Evolutionary conservation across 2,329 filamentous ascomycete genomes (phyloP).

Genomic region (Trichoderma atrobrunneum): DNA sequence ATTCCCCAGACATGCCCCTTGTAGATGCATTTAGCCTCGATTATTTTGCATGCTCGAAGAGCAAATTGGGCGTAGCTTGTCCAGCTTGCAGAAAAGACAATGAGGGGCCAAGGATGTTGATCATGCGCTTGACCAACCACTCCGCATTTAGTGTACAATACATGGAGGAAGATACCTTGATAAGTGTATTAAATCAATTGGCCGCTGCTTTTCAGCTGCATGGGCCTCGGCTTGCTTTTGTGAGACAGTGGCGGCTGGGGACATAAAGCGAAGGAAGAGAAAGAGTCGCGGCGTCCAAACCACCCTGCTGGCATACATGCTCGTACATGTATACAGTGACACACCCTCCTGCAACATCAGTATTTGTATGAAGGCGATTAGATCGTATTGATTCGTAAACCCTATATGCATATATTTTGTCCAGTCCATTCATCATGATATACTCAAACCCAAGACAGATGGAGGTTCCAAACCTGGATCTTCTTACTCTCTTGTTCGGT

Average conservation of each 20-base stretch:
- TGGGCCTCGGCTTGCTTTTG: background rate
- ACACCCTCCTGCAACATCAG: background rate
- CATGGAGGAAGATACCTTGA: background rate
- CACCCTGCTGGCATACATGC: background rate
- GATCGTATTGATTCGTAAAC: background rate
- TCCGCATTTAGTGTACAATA: background rate
- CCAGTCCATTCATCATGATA: constrained; percentile 29
- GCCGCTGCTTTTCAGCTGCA: background rate
- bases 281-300: background rate
- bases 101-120: background rate
- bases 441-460: constrained; percentile 34
- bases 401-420: background rate
- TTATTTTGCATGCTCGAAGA: background rate
- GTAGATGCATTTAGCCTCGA: background rate
- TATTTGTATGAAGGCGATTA: background rate
- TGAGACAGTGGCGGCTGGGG: background rate
- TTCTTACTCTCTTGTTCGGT: constrained; percentile 46
- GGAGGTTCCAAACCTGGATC: constrained; percentile 39
- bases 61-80: background rate
- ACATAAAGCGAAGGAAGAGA: background rate
- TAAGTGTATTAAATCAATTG: background rate
- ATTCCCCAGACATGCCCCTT: background rate
- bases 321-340: background rate
- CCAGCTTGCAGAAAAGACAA: background rate
- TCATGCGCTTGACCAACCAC: background rate